A percentile compares a stretch with the other conserved stretches of the same genome.
phyloP scores from a whole-genome alignment of 176 grass and related monocot genomes.

The Aegilops speltoides region DNA sequence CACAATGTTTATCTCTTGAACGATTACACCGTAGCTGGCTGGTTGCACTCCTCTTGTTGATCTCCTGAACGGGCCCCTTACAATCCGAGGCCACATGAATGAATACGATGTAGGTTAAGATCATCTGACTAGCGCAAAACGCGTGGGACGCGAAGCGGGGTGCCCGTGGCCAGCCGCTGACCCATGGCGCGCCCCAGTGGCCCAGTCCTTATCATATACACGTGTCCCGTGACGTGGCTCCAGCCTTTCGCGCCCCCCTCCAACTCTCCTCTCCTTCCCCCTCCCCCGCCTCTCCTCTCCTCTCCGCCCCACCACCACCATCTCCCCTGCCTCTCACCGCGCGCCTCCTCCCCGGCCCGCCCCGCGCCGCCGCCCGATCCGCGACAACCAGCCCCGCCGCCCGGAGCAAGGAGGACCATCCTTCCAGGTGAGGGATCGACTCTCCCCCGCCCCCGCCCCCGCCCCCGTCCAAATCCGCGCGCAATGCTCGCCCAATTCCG shows the following conservation, averaged over 20 bases:
- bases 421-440: constrained; percentile 20
- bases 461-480: background rate
- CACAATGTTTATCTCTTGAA: no score
- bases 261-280: background rate
- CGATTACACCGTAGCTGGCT: no score
- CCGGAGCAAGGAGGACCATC: background rate
- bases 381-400: background rate
- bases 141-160: background rate
- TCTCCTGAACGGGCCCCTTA: no score
- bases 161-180: background rate
- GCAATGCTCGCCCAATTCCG: constrained; percentile 41
- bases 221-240: constrained; percentile 82
- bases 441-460: background rate
- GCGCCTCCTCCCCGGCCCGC: background rate
- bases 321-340: background rate
- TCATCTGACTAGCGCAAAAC: no score
- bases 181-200: constrained; percentile 35
- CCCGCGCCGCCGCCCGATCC: background rate
- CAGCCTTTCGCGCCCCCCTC: constrained; percentile 43
- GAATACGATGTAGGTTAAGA: no score
- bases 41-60: no score
- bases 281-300: background rate
- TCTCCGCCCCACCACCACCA: background rate
- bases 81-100: no score
- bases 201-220: constrained; percentile 61